Percentiles rank a stretch among this genome's conserved stretches.
Conservation (phyloP, 495 filamentous ascomycete genomes). For the Penicillium argentinense region DNA sequence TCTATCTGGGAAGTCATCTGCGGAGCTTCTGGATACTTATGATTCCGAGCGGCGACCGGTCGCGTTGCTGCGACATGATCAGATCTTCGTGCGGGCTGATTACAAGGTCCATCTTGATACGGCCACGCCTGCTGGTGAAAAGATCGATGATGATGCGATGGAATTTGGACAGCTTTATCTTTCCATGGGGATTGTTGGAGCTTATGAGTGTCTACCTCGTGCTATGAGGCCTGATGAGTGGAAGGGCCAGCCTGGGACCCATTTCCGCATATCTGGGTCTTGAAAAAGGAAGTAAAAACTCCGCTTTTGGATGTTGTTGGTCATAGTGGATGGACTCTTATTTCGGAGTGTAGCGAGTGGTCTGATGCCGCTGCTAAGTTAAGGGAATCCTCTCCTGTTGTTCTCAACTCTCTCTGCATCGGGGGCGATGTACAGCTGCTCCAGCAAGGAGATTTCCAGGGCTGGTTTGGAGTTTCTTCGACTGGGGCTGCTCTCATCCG, state of each 20-base stretch:
- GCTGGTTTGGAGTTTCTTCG: constrained; percentile 13
- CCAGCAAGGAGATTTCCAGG: constrained; percentile 7
- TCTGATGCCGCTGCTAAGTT: constrained; percentile 4
- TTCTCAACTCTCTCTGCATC: constrained; percentile 10
- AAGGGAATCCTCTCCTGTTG: not conserved
- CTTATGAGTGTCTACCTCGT: constrained; percentile 8
- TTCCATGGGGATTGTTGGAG: constrained; percentile 15
- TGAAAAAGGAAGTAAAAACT: constrained; percentile 10
- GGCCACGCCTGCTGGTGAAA: constrained; percentile 6
- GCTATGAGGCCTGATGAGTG: constrained; percentile 29
- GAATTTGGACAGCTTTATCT: constrained; percentile 27
- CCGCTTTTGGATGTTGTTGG: constrained; percentile 20
- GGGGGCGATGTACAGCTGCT: constrained; percentile 9
- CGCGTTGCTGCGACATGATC: constrained; percentile 30
- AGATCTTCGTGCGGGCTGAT: constrained; percentile 29
- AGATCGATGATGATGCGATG: constrained; percentile 29
- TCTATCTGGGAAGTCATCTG: constrained; percentile 35
- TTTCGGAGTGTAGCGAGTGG: constrained; percentile 16
- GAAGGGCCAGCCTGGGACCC: constrained; percentile 29
- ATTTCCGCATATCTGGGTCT: constrained; percentile 25
- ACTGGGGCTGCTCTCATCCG: constrained; percentile 25
- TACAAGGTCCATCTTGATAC: constrained; percentile 22
- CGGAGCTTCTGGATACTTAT: constrained; percentile 48
- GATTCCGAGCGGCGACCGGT: constrained; percentile 51
- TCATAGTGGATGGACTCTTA: constrained; percentile 14